Conservation (phyloP, 768 basidiomycete genomes). For the Saitozyma sp. region DNA sequence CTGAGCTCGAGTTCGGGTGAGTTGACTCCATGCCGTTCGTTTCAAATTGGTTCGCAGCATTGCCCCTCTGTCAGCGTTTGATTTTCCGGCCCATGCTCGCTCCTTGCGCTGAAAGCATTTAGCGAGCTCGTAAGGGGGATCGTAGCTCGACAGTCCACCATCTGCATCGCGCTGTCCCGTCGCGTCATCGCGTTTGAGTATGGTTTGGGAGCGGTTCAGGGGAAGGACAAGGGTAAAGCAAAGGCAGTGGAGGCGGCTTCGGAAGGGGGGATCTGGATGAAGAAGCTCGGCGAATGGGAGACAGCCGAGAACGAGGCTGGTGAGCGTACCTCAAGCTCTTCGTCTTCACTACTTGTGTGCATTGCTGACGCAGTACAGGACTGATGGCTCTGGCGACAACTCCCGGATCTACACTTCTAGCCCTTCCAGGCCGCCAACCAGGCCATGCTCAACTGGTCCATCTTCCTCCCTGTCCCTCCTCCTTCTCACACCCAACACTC, state of each 20-base stretch:
- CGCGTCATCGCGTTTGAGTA: conserved; percentile 44
- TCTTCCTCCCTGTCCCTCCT: conserved; percentile 38
- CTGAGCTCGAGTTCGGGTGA: conserved; percentile 47
- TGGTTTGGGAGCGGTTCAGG: conserved; percentile 11
- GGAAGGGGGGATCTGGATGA: conserved; percentile 32
- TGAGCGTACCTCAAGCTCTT: conserved; percentile 7
- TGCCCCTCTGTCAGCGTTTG: not conserved
- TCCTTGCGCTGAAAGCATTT: not conserved
- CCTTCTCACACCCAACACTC: conserved; percentile 1
- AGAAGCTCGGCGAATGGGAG: conserved; percentile 50
- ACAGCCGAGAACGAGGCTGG: conserved; percentile 49
- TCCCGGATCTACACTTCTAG: conserved; percentile 43
- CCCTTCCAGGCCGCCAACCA: conserved; percentile 52
- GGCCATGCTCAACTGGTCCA: conserved; percentile 53
- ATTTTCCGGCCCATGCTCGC: too few species aligned
- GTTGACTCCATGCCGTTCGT: not conserved
- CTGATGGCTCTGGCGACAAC: conserved; percentile 45
- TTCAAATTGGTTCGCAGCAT: not conserved
- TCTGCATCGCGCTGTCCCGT: conserved; percentile 40
- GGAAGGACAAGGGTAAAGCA: conserved; percentile 28
- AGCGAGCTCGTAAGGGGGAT: conserved; percentile 43
- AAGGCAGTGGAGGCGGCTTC: not conserved
- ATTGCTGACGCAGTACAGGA: conserved; percentile 24
- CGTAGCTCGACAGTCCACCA: conserved; percentile 19
- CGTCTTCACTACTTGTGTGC: not conserved